phyloP scores from a whole-genome alignment of 768 basidiomycete species.

The Dioszegia aurantiaca region DNA sequence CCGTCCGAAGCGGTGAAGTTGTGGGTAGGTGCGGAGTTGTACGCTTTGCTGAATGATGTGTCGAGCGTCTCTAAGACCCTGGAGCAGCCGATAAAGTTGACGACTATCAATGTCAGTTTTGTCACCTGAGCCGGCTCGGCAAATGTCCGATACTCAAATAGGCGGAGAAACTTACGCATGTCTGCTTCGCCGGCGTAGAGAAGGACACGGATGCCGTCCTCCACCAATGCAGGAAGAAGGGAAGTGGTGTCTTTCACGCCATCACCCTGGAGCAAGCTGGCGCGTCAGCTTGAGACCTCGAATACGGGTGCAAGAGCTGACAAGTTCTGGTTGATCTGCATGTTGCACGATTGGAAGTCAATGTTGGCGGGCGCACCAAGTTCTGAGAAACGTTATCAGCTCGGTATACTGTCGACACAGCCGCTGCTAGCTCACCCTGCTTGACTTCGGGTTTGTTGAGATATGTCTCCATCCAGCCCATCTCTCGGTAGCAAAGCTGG shows the following conservation, averaged over 20 bases:
- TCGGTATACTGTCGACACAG: too few relatives aligned
- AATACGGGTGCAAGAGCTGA: conserved; percentile 31
- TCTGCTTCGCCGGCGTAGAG: conserved; percentile 71
- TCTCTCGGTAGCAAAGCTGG: conserved; percentile 57
- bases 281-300: not conserved
- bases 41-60: conserved; percentile 64
- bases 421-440: conserved; percentile 55
- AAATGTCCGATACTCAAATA: too few relatives aligned
- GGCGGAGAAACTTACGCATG: conserved; percentile 33
- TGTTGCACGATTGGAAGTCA: conserved; percentile 54
- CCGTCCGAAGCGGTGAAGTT: conserved; percentile 62
- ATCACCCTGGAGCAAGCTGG: conserved; percentile 68
- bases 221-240: conserved; percentile 74
- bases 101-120: too few relatives aligned
- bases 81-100: conserved; percentile 44
- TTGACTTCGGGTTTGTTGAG: conserved; percentile 77
- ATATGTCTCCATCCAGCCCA: conserved; percentile 84
- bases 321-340: conserved; percentile 76
- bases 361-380: conserved; percentile 54
- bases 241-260: conserved; percentile 75
- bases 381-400: conserved; percentile 51
- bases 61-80: conserved; percentile 63
- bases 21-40: conserved; percentile 56
- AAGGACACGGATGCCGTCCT: conserved; percentile 75
- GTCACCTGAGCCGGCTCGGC: too few relatives aligned